Percentiles rank a stretch among this genome's conserved stretches.
These are phyloP conservation scores for Angomonas ambiguus DNA, from an alignment of 208 protist genomes.

Conservation along the genomic window DNA sequence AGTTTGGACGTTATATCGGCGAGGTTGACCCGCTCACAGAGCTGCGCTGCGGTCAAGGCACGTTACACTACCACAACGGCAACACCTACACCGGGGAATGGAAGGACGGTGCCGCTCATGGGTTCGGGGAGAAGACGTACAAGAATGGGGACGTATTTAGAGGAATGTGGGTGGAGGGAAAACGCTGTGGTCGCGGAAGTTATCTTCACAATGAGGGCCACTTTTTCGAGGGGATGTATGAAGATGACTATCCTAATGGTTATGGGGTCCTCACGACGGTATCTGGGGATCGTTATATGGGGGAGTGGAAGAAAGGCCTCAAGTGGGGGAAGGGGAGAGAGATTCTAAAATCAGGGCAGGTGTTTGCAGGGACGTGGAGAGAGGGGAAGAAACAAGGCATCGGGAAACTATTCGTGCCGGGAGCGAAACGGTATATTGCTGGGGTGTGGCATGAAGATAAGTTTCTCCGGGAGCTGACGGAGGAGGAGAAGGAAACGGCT, in stretches of 20 bases:
- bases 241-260: constrained; percentile 49
- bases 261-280: constrained; percentile 63
- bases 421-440: constrained; percentile 32
- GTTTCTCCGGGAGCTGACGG: constrained; percentile 64
- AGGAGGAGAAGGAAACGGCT: constrained; percentile 31
- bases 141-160: constrained; percentile 74
- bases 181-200: constrained; percentile 51
- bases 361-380: constrained; percentile 63
- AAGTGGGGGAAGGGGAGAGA: constrained; percentile 63
- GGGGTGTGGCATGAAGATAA: constrained; percentile 66
- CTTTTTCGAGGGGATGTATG: constrained; percentile 77
- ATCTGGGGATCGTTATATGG: constrained; percentile 55
- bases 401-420: constrained; percentile 51
- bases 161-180: constrained; percentile 54
- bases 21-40: constrained; percentile 41
- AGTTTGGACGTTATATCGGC: constrained; percentile 60
- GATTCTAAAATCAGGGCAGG: constrained; percentile 51
- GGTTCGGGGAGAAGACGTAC: constrained; percentile 69
- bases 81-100: constrained; percentile 79
- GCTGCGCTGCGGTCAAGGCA: constrained; percentile 59
- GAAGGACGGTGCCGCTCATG: constrained; percentile 48
- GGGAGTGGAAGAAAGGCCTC: constrained; percentile 45
- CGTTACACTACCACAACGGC: constrained; percentile 57
- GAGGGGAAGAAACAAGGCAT: constrained; percentile 56
- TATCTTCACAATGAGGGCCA: constrained; percentile 56